Percentiles rank a stretch among this genome's conserved stretches.
Evolutionary conservation across 805 yeast species (phyloP).

Genomic region (Candida qinlingensis): DNA sequence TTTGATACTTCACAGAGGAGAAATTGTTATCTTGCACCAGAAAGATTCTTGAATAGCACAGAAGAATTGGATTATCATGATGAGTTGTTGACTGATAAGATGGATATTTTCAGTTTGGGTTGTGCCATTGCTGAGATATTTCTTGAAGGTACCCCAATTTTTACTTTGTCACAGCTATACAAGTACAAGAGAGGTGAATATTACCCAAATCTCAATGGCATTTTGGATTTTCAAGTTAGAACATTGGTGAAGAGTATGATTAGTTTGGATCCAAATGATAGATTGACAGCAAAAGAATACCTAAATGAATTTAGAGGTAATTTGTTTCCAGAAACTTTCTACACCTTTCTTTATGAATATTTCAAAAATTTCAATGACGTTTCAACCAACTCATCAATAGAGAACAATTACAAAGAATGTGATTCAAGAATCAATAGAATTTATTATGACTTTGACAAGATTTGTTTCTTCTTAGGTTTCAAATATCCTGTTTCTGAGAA

Average conservation of each 20-base stretch:
- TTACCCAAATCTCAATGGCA: slow-evolving; percentile 54
- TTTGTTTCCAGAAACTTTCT: slow-evolving; percentile 65
- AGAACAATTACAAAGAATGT: slow-evolving; percentile 33
- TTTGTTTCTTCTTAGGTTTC: slow-evolving; percentile 37
- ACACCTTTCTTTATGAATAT: slow-evolving; percentile 65
- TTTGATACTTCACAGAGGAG: slow-evolving; percentile 88
- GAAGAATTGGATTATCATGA: slow-evolving; percentile 14
- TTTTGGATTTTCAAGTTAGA: slow-evolving; percentile 46
- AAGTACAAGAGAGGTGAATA: slow-evolving; percentile 70
- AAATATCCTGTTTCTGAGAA: slow-evolving; percentile 19
- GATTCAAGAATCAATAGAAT: slow-evolving; percentile 57
- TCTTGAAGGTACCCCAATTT: slow-evolving; percentile 80
- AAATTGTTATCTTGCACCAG: slow-evolving; percentile 91
- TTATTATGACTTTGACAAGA: slow-evolving; percentile 51
- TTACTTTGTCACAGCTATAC: slow-evolving; percentile 82
- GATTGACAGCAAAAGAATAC: slow-evolving; percentile 52
- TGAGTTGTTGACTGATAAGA: slow-evolving; percentile 44
- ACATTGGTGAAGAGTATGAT: slow-evolving; percentile 61
- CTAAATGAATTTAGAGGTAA: slow-evolving; percentile 43
- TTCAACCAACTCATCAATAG: slow-evolving; percentile 19
- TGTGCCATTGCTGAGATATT: slow-evolving; percentile 90
- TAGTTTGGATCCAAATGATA: slow-evolving; percentile 49
- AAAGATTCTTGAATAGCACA: slow-evolving; percentile 50
- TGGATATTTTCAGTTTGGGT: slow-evolving; percentile 82
- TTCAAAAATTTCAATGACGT: slow-evolving; percentile 36